phyloP scores from a whole-genome alignment of 495 filamentous ascomycete genomes.

The Acidiella bohemica region DNA sequence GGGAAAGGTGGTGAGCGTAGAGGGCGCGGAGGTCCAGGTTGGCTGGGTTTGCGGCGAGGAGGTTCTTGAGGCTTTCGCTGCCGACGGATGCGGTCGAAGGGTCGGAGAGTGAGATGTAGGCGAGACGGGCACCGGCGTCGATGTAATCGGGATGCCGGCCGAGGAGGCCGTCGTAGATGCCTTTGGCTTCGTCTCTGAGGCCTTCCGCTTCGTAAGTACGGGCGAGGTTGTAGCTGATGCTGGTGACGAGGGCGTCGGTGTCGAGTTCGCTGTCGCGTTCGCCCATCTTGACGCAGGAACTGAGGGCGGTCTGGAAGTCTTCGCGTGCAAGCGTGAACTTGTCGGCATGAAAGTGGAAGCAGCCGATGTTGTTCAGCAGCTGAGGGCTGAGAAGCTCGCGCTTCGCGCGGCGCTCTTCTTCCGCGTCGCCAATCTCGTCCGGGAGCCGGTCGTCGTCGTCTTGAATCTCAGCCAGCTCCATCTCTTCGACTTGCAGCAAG shows the following conservation, averaged over 20 bases:
- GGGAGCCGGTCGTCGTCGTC: slow-evolving; percentile 43
- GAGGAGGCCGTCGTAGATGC: slow-evolving; percentile 73
- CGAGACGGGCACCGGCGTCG: slow-evolving; percentile 72
- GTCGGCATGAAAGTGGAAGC: slow-evolving; percentile 79
- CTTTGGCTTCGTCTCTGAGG: slow-evolving; percentile 66
- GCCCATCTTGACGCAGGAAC: slow-evolving; percentile 64
- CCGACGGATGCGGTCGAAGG: slow-evolving; percentile 78
- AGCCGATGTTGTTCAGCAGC: slow-evolving; percentile 91
- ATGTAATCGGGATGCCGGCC: slow-evolving; percentile 79
- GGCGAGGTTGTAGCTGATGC: slow-evolving; percentile 91
- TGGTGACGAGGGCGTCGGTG: slow-evolving; percentile 79
- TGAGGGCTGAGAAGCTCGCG: slow-evolving; percentile 73
- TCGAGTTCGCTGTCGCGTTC: slow-evolving; percentile 41
- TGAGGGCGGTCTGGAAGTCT: slow-evolving; percentile 76
- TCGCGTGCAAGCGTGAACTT: slow-evolving; percentile 68
- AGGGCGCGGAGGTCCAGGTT: slow-evolving; percentile 85
- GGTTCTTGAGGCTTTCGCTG: slow-evolving; percentile 63
- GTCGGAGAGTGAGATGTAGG: slow-evolving; percentile 60
- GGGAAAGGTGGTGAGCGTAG: slow-evolving; percentile 86
- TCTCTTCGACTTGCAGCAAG: slow-evolving; percentile 73
- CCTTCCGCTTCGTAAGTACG: slow-evolving; percentile 83
- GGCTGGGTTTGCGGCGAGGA: slow-evolving; percentile 63
- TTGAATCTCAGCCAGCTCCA: slow-evolving; percentile 62
- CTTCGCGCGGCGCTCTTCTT: slow-evolving; percentile 9
- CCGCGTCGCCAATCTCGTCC: slow-evolving; percentile 47